Conservation (phyloP, 345 rosid species). For the Cardamine chenopodiifolia region DNA sequence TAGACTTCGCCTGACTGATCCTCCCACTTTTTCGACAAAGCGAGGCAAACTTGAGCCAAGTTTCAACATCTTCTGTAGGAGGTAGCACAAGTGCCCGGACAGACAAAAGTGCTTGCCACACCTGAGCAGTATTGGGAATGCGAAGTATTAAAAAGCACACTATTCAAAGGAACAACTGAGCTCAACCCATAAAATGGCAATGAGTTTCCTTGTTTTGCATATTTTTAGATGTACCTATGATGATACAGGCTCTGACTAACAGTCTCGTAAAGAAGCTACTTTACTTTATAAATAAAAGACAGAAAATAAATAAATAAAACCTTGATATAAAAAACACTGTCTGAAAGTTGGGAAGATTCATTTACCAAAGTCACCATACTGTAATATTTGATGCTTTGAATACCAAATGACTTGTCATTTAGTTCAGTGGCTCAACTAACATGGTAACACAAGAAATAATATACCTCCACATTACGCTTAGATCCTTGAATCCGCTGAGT, state of each 20-base stretch:
- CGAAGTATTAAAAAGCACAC: constrained; percentile 13
- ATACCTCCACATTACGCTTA: constrained; percentile 97
- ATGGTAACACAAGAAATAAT: constrained; percentile 18
- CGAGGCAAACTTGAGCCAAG: constrained; percentile 94
- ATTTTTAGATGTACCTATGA: constrained; percentile 4
- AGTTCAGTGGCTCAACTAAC: constrained; percentile 23
- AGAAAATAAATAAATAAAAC: background rate
- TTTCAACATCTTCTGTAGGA: constrained; percentile 88
- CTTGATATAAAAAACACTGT: constrained; percentile 15
- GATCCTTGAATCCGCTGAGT: constrained; percentile 93
- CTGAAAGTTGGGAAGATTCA: background rate
- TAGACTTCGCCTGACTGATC: constrained; percentile 95
- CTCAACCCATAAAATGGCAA: constrained; percentile 4
- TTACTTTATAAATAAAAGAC: background rate
- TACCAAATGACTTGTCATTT: constrained; percentile 20
- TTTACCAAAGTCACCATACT: constrained; percentile 11
- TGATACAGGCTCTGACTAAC: constrained; percentile 12
- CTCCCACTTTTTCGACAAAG: constrained; percentile 90
- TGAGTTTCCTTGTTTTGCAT: constrained; percentile 19
- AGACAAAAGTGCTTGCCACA: constrained; percentile 89
- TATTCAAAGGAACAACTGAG: constrained; percentile 12
- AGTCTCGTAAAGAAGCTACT: constrained; percentile 15
- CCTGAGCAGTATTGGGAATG: constrained; percentile 52
- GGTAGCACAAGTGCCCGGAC: constrained; percentile 96
- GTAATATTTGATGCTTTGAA: constrained; percentile 28